Evolutionary conservation across 2,329 filamentous ascomycete genomes (phyloP).

Genomic region (Nigrospora sphaerica): DNA sequence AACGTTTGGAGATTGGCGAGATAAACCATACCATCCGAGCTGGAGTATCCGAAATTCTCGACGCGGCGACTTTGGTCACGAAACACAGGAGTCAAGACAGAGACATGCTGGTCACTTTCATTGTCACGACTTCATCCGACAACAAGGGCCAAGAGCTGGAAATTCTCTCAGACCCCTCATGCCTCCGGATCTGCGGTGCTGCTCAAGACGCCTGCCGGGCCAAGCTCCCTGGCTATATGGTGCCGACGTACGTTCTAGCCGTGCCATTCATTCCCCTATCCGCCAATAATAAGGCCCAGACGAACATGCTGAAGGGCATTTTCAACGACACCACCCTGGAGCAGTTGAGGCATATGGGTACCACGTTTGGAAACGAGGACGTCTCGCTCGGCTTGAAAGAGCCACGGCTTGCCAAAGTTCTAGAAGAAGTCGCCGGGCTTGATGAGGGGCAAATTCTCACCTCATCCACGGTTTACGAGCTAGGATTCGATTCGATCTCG

Average conservation of each 20-base stretch:
- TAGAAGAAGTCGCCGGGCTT: conserved; percentile 47
- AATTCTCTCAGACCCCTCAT: not conserved
- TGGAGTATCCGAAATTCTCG: conserved; percentile 48
- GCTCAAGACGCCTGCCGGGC: conserved; percentile 59
- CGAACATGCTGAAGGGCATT: conserved; percentile 58
- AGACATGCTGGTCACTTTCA: conserved; percentile 76
- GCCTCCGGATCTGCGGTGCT: not conserved
- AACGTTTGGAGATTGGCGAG: conserved; percentile 83
- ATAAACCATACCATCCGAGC: conserved; percentile 77
- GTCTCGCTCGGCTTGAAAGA: conserved; percentile 26
- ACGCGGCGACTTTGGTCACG: conserved; percentile 69
- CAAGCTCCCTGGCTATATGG: conserved; percentile 77
- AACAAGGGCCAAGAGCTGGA: not conserved
- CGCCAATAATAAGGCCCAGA: conserved; percentile 83
- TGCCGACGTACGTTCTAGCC: conserved; percentile 75
- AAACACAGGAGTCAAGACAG: conserved; percentile 67
- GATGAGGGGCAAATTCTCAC: conserved; percentile 35
- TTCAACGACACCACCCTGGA: conserved; percentile 56
- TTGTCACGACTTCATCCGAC: conserved; percentile 31
- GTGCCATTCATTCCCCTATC: conserved; percentile 71
- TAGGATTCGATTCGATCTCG: conserved; percentile 84
- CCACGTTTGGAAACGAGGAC: conserved; percentile 13
- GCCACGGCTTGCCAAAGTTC: conserved; percentile 39
- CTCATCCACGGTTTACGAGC: conserved; percentile 68
- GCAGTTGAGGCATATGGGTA: conserved; percentile 51